These are phyloP conservation scores for Metarhizium album DNA, from an alignment of 2,329 filamentous ascomycete genomes.

Conservation along the genomic window DNA sequence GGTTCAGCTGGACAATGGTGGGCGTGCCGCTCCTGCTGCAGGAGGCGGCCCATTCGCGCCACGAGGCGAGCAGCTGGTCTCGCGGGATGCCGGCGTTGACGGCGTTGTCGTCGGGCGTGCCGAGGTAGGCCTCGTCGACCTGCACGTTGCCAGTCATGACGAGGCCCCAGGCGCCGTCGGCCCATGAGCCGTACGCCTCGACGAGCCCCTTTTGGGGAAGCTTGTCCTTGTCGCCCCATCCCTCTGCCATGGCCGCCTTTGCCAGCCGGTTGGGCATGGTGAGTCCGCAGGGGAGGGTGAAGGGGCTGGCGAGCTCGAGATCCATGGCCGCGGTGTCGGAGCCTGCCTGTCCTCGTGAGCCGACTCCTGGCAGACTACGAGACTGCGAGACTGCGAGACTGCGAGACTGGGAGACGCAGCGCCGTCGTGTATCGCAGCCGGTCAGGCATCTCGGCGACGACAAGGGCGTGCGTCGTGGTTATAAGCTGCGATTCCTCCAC, in stretches of 20 bases:
- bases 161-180: conserved; percentile 40
- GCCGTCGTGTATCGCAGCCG: too few relatives aligned
- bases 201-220: conserved; percentile 31
- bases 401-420: too few relatives aligned
- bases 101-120: conserved; percentile 22
- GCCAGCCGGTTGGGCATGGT: conserved; percentile 43
- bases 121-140: conserved; percentile 28
- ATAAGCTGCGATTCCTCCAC: too few relatives aligned
- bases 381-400: too few relatives aligned
- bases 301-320: conserved; percentile 19
- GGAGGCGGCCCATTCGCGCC: conserved; percentile 25
- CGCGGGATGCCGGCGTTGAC: conserved; percentile 19
- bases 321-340: too few relatives aligned
- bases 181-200: conserved; percentile 42
- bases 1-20: conserved; percentile 33
- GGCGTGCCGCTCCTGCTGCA: conserved; percentile 24
- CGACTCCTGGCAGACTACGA: too few relatives aligned
- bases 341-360: too few relatives aligned
- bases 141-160: conserved; percentile 40
- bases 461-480: too few relatives aligned
- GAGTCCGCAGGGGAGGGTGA: conserved; percentile 44
- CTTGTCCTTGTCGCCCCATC: conserved; percentile 27
- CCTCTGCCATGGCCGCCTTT: conserved; percentile 40
- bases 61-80: conserved; percentile 21
- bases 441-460: too few relatives aligned